Evolutionary conservation across 139 green algal genomes (phyloP).

Genomic region (Chlorella sp.): DNA sequence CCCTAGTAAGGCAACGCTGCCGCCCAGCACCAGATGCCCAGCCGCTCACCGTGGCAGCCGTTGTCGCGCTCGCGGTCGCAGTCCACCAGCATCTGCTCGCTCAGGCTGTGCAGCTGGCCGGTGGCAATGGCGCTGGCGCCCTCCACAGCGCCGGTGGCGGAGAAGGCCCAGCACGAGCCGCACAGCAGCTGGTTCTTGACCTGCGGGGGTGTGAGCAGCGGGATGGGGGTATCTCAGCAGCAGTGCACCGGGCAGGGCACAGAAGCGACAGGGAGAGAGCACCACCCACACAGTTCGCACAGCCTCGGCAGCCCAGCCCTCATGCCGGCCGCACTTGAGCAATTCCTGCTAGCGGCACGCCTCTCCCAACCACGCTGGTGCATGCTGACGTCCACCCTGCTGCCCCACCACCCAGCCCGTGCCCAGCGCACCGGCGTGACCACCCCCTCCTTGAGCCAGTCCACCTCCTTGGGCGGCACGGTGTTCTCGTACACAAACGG

Average conservation of each 20-base stretch:
- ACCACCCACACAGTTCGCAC: not conserved
- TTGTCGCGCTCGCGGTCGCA: constrained; percentile 77
- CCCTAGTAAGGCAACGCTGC: too few relatives aligned
- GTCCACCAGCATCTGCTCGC: constrained; percentile 93
- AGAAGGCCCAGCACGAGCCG: constrained; percentile 97
- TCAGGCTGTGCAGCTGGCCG: constrained; percentile 81
- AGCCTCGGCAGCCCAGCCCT: not conserved
- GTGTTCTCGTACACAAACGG: constrained; percentile 65
- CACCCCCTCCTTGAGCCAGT: constrained; percentile 86
- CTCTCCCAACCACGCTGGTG: constrained; percentile 21
- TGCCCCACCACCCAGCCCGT: not conserved
- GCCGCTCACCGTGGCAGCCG: constrained; percentile 78
- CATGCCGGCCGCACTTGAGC: not conserved
- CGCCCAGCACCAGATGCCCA: too few relatives aligned
- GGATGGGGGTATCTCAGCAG: not conserved
- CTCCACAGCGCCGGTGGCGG: constrained; percentile 91
- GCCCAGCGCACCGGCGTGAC: constrained; percentile 61
- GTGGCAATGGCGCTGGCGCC: constrained; percentile 89
- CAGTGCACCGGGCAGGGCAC: not conserved
- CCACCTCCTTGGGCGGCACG: constrained; percentile 59
- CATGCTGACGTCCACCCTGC: too few relatives aligned
- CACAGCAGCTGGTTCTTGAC: constrained; percentile 97
- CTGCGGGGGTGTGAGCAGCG: not conserved
- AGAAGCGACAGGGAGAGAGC: too few relatives aligned
- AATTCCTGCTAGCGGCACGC: too few relatives aligned